Conservation (phyloP, 1,284 basidiomycete species). For the Irpex sp. region DNA sequence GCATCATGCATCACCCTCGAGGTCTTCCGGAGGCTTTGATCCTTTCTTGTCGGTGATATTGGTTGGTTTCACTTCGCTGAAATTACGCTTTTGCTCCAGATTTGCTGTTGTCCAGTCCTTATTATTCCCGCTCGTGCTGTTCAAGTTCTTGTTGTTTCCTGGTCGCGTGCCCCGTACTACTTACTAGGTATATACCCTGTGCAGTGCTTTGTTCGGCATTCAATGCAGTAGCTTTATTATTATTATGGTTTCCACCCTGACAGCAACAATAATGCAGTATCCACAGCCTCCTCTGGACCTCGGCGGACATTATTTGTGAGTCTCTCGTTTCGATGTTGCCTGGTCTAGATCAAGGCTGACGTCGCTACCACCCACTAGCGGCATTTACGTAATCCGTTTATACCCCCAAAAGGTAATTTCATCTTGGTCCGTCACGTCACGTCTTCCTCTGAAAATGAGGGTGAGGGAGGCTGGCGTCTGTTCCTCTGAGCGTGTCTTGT, state of each 20-base stretch:
- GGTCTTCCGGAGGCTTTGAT: too few species aligned
- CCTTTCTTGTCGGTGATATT: background rate
- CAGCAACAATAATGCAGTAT: background rate
- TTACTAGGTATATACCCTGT: background rate
- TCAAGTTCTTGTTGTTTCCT: background rate
- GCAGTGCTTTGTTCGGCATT: background rate
- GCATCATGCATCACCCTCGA: too few species aligned
- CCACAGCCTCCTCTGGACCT: background rate
- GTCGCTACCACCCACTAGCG: background rate
- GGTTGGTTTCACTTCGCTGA: background rate
- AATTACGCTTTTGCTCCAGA: background rate
- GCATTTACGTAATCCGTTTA: background rate
- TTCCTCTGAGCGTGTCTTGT: conserved; percentile 37
- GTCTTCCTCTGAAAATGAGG: background rate
- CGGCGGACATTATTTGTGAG: background rate
- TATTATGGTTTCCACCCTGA: background rate
- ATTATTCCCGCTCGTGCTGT: background rate
- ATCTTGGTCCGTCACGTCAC: background rate
- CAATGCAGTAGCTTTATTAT: background rate
- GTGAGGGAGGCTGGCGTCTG: background rate
- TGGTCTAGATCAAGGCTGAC: background rate
- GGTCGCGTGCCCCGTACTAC: background rate
- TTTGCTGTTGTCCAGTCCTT: background rate
- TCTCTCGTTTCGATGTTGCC: background rate
- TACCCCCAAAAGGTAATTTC: background rate